phyloP scores from a whole-genome alignment of 169 alveolate species.

The Plasmodium chabaudi region DNA sequence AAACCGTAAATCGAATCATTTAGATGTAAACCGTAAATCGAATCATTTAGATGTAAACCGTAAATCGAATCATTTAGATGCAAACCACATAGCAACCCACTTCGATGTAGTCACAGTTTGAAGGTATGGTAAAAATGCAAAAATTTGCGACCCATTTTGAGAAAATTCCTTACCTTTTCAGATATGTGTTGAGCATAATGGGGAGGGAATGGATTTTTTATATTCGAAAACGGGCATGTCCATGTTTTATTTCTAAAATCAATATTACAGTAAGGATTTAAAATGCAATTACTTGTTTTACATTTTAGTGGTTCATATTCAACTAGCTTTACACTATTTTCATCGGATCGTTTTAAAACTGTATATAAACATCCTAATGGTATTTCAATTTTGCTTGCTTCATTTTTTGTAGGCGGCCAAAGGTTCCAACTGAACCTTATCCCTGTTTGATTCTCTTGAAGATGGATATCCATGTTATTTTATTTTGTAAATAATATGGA shows the following conservation, averaged over 20 bases:
- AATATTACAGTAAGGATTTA: conserved; percentile 95
- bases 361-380: conserved; percentile 97
- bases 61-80: too few relatives aligned
- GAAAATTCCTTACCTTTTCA: conserved; percentile 82
- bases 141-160: too few relatives aligned
- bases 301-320: conserved; percentile 96
- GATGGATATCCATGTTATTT: conserved; percentile 84
- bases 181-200: conserved; percentile 97
- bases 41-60: too few relatives aligned
- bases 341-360: conserved; percentile 89
- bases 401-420: conserved; percentile 97
- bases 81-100: too few relatives aligned
- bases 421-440: conserved; percentile 98
- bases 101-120: too few relatives aligned
- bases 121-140: not conserved
- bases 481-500: not conserved
- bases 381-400: conserved; percentile 95
- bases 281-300: conserved; percentile 91
- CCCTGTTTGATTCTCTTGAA: conserved; percentile 93
- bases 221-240: conserved; percentile 97
- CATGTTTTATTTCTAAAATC: conserved; percentile 98
- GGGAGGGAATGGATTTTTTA: conserved; percentile 96
- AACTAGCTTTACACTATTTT: conserved; percentile 92
- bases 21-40: too few relatives aligned
- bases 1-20: too few relatives aligned